Percentiles rank a stretch among this genome's conserved stretches.
Evolutionary conservation across 345 rosid species (phyloP).

Genomic region (Brassica rapa): DNA sequence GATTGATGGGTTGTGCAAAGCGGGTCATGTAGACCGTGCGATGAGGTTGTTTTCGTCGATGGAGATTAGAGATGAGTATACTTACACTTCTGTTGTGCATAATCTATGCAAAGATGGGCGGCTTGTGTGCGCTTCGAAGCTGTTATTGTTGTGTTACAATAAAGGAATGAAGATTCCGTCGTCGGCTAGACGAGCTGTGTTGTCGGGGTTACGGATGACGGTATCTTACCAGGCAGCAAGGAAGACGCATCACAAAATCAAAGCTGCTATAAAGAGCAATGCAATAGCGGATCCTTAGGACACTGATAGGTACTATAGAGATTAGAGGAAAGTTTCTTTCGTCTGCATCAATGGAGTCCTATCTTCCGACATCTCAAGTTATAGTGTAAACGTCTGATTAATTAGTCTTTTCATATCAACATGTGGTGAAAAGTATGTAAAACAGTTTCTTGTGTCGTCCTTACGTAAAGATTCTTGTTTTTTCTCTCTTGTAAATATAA

Average conservation of each 20-base stretch:
- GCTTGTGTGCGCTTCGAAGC: slow-evolving; percentile 57
- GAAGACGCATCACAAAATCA: slow-evolving; percentile 52
- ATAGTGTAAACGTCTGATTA: background rate
- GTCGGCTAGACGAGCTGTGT: slow-evolving; percentile 66
- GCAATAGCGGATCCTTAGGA: slow-evolving; percentile 1
- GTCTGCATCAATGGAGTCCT: background rate
- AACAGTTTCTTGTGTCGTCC: background rate
- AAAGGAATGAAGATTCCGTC: slow-evolving; percentile 63
- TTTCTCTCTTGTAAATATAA: background rate
- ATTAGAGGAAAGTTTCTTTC: background rate
- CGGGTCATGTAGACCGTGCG: slow-evolving; percentile 57
- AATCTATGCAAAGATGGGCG: slow-evolving; percentile 68
- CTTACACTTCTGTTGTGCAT: slow-evolving; percentile 73
- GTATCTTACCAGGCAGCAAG: slow-evolving; percentile 56
- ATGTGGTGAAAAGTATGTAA: background rate
- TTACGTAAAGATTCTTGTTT: background rate
- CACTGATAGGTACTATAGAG: background rate
- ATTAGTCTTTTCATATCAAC: background rate
- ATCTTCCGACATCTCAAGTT: background rate
- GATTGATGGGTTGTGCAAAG: slow-evolving; percentile 68
- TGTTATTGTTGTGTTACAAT: slow-evolving; percentile 62
- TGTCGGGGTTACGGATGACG: slow-evolving; percentile 54
- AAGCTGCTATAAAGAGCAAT: slow-evolving; percentile 29
- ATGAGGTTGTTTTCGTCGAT: slow-evolving; percentile 56
- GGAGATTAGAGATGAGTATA: slow-evolving; percentile 67